Base-by-base conservation (phyloP, 768 basidiomycete species). In the Lyophyllum shimeji region DNA sequence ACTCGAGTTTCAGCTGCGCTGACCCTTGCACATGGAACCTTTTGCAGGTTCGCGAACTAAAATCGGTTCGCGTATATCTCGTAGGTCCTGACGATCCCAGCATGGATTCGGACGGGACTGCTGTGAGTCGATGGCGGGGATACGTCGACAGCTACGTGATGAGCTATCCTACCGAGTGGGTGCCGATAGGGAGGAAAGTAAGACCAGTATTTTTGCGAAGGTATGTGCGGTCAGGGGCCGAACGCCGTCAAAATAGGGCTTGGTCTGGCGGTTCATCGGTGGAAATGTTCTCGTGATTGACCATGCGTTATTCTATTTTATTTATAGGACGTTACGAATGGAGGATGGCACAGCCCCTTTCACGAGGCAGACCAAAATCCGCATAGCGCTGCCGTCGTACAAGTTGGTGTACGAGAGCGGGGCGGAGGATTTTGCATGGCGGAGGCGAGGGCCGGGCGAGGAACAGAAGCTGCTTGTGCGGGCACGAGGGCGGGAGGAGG, bases 71-170 rank as follows among this genome's bases (percentile, higher is more conserved):
- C 51, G 74, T 92, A 34, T 82, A 83, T 60, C 71, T 92, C 49
- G 75, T 88, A 55, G 78, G 82, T 24, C 45, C 75, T 23, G 79
- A 82, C 52, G 90, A 92, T 66, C 80, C 88, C 24, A 91, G 87
- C 61, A 76, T 83, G 46, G 77, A 82, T 57, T 79, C 79, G 21
- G 81, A 82, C 50, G 79, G 78, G 45, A 74, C 77, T 11, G 63
- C 76, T 33, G 55, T 71, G 15, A 76, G 74, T 43, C 83, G 89
- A 50, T 93, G 91, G 90, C 72, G 82, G 47, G 86, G 83, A 66
- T 92, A 93, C 63, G 73, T 87, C 56, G 83, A 85, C 63, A 85
- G 85, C 37, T 93, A 85, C 63, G 84, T 88, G 59, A 79, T 87
- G 75, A 78, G 75, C 40, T 76, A 86, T 58, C 82, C 85, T 6